phyloP scores from a whole-genome alignment of 208 protist genomes.

The Blechomonas ayalai region DNA sequence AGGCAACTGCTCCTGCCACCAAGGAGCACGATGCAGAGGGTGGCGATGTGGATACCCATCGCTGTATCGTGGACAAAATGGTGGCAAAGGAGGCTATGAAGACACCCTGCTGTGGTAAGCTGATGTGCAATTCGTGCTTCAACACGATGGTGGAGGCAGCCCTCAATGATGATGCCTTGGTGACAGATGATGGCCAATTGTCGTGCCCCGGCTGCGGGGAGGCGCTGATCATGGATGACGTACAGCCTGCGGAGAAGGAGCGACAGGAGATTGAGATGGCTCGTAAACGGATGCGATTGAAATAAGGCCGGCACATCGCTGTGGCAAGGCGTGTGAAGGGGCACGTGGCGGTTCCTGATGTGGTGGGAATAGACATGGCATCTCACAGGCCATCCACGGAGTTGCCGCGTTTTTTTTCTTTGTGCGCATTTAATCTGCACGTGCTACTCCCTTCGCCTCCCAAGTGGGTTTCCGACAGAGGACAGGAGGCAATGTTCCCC shows the following conservation, averaged over 20 bases:
- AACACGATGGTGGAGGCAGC: slow-evolving; percentile 41
- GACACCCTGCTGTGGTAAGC: slow-evolving; percentile 47
- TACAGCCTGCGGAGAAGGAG: slow-evolving; percentile 40
- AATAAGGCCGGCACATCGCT: too few relatives aligned
- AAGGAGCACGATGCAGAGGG: background rate
- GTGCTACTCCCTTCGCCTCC: too few relatives aligned
- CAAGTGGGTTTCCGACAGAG: too few relatives aligned
- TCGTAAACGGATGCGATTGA: background rate
- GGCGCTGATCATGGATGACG: slow-evolving; percentile 63
- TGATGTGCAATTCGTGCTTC: slow-evolving; percentile 68
- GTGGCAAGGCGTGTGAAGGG: too few relatives aligned
- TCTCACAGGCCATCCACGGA: too few relatives aligned
- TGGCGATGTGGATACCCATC: background rate
- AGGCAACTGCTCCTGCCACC: background rate
- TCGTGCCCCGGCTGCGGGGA: slow-evolving; percentile 62
- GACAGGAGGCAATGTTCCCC: too few relatives aligned
- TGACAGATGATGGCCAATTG: slow-evolving; percentile 20
- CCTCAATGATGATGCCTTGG: slow-evolving; percentile 18
- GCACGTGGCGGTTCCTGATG: too few relatives aligned
- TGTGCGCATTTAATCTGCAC: too few relatives aligned
- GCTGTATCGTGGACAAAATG: slow-evolving; percentile 42
- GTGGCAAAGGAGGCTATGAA: slow-evolving; percentile 61
- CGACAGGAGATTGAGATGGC: slow-evolving; percentile 37
- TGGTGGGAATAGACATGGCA: too few relatives aligned
- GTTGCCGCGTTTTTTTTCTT: too few relatives aligned